phyloP scores from a whole-genome alignment of 768 basidiomycete genomes.

The Boletus patriciae region DNA sequence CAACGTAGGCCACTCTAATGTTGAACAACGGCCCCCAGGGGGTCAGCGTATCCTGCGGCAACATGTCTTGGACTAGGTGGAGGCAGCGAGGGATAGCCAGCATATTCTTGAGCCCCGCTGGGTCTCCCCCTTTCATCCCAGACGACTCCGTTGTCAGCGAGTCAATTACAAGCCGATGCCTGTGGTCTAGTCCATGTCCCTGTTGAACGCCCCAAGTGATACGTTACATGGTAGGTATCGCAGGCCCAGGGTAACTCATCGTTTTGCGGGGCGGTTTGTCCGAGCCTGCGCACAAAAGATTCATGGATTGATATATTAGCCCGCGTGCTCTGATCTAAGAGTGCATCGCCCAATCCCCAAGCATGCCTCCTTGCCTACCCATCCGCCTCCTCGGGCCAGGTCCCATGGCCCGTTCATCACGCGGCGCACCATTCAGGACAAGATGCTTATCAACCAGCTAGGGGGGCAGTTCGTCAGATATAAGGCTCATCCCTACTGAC shows the following conservation, averaged over 20 bases:
- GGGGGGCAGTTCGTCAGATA: conserved; percentile 3
- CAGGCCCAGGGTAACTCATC: background rate
- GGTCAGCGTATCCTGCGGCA: background rate
- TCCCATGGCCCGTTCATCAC: conserved; percentile 51
- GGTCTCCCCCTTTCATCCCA: conserved; percentile 1
- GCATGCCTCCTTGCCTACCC: conserved; percentile 47
- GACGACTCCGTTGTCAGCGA: background rate
- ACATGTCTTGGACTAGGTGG: background rate
- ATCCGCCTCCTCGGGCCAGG: conserved; percentile 50
- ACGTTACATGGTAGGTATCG: background rate
- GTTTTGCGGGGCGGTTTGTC: background rate
- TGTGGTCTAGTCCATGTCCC: background rate
- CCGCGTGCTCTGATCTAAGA: conserved; percentile 23
- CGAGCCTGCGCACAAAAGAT: background rate
- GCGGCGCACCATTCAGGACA: conserved; percentile 53
- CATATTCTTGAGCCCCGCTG: background rate
- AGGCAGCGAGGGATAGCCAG: background rate
- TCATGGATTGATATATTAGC: background rate
- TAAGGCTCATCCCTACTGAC: background rate
- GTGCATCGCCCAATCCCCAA: conserved; percentile 59
- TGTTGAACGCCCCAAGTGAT: background rate
- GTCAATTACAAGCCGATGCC: background rate
- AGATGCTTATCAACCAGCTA: conserved; percentile 81
- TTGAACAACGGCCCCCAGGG: background rate
- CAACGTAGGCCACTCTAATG: conserved; percentile 47